phyloP scores from a whole-genome alignment of 2,329 filamentous ascomycete species.

The Acrocalymma vagum region DNA sequence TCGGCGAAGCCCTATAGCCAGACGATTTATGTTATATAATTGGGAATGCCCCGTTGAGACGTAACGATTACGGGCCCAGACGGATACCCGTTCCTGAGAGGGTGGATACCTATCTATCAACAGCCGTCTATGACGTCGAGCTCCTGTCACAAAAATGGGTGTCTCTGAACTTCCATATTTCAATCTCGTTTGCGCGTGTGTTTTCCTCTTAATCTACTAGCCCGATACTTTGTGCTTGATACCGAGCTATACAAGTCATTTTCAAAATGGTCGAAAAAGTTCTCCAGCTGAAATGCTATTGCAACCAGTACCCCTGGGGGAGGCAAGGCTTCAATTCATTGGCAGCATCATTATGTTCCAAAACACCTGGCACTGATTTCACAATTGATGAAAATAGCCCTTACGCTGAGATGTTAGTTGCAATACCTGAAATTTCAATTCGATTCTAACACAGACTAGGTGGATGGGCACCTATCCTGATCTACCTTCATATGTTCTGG shows the following conservation, averaged over 20 bases:
- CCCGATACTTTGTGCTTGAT: conserved; percentile 1
- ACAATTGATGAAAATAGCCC: conserved; percentile 69
- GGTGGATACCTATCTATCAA: too few relatives aligned
- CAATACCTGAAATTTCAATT: background rate
- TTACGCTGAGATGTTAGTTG: conserved; percentile 66
- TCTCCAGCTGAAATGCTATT: conserved; percentile 62
- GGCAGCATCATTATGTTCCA: conserved; percentile 70
- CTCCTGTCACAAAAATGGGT: conserved; percentile 28
- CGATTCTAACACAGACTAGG: conserved; percentile 25
- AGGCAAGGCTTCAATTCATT: conserved; percentile 72
- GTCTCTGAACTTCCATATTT: background rate
- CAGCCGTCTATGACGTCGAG: conserved; percentile 45
- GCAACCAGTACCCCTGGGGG: conserved; percentile 75
- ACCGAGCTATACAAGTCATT: background rate
- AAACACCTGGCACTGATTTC: conserved; percentile 70
- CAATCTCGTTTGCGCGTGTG: background rate
- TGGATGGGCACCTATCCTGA: conserved; percentile 83
- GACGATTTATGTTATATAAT: too few relatives aligned
- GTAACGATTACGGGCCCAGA: too few relatives aligned
- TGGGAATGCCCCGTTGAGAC: too few relatives aligned
- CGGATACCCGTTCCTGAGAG: background rate
- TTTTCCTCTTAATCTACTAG: conserved; percentile 1
- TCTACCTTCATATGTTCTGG: conserved; percentile 70
- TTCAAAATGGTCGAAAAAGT: conserved; percentile 59
- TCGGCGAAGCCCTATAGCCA: too few relatives aligned